Conservation (phyloP, 2,329 filamentous ascomycete species). For the Dichotomopilus funicola region DNA sequence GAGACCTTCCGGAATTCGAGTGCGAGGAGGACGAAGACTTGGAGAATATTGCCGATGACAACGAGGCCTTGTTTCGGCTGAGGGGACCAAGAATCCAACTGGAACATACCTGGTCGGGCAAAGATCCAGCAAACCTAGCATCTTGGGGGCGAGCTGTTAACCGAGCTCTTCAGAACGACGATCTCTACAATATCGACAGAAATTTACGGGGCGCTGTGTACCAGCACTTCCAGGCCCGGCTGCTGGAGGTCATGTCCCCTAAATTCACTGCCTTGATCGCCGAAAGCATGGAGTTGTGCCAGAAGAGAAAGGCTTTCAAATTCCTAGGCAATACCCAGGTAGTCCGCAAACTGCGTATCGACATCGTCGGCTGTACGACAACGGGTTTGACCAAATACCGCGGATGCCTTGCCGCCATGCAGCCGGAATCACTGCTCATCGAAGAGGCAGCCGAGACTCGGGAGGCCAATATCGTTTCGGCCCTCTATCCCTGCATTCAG, state of each 20-base stretch:
- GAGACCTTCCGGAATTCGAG: constrained; percentile 43
- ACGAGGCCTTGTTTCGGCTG: constrained; percentile 35
- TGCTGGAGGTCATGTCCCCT: constrained; percentile 42
- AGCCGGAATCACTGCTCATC: constrained; percentile 63
- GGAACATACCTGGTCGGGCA: constrained; percentile 35
- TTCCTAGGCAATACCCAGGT: constrained; percentile 51
- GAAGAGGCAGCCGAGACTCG: constrained; percentile 76
- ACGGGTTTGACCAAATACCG: constrained; percentile 79
- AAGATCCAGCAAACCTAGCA: constrained; percentile 22
- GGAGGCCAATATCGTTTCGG: constrained; percentile 53
- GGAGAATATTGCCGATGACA: constrained; percentile 32
- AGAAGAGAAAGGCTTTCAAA: constrained; percentile 48
- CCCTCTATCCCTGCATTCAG: constrained; percentile 44
- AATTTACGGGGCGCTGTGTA: constrained; percentile 59
- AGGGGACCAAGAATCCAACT: constrained; percentile 39
- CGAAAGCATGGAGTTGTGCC: constrained; percentile 43
- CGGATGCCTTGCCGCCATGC: constrained; percentile 57
- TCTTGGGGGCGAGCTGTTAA: constrained; percentile 12
- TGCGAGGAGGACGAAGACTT: constrained; percentile 39
- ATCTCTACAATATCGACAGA: constrained; percentile 56
- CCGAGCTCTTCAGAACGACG: constrained; percentile 23
- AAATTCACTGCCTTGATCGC: constrained; percentile 45
- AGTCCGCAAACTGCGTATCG: constrained; percentile 32
- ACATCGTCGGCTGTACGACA: constrained; percentile 63
- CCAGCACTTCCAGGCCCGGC: constrained; percentile 50